Evolutionary conservation across 768 basidiomycete species (phyloP), one percentile per base, ranked within the genome.

Genomic region (Trametes elegans): DNA sequence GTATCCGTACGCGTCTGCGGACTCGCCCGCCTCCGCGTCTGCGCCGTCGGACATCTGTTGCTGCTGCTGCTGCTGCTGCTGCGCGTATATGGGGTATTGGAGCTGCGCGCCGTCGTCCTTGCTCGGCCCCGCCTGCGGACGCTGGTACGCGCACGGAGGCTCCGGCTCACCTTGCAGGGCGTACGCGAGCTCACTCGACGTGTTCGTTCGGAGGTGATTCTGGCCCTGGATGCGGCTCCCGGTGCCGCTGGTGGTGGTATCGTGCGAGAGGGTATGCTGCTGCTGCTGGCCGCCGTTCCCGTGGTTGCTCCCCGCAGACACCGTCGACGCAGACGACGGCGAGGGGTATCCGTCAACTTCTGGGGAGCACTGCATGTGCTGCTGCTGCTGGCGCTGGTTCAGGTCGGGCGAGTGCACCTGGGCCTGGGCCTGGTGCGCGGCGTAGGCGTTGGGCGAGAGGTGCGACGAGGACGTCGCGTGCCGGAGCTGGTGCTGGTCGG

Each of bases 121-220:
- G 21, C 26, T 49, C 19, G 49, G 0, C 14, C 40, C 21, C 6
- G 23, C 21, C n/a, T 24, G 18, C 2, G 18, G 43, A 21, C 29
- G 58, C 13, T 38, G 39, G 28, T 54, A 49, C 11, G 43, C 19
- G 5, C 19, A 41, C 11, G 49, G 3, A 11, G 42, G 45, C 45
- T 58, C 55, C 21, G 48, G 57, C 16, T 53, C 51, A 32, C 44
- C 58, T 19, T 57, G 55, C 32, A 62, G 28, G 44, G 61, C 58
- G 49, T 57, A 55, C 23, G 58, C 61, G 26, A 59, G 62, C 56
- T 63, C 62, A 36, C 58, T 60, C 31, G 61, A 59, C n/a, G 51
- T 48, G 34, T 31, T 47, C 26, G 44, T 50, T 16, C 54, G 32
- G 40, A 41, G 29, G 31, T 55, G 49, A 13, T 29, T 46, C 34